Conservation (phyloP, 2,329 filamentous ascomycete species). For the Xylariaceae sp. region DNA sequence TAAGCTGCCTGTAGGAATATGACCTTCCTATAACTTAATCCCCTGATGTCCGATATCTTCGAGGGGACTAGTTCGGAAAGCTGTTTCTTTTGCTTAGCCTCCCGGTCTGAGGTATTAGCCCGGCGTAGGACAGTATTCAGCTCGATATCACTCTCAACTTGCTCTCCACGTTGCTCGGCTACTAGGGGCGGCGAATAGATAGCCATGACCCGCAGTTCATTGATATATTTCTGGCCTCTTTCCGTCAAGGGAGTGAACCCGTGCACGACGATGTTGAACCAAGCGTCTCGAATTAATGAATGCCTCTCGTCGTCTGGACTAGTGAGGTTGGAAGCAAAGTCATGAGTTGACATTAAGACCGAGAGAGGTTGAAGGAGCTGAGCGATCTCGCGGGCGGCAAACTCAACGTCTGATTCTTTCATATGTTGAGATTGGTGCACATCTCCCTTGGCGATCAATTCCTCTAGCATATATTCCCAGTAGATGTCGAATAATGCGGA, state of each 20-base stretch:
- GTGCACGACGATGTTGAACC: conserved; percentile 97
- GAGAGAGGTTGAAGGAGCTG: conserved; percentile 88
- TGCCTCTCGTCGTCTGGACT: conserved; percentile 68
- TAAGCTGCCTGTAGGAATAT: conserved; percentile 92
- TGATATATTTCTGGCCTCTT: conserved; percentile 70
- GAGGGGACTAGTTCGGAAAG: conserved; percentile 74
- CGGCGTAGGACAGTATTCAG: conserved; percentile 90
- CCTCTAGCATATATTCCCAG: conserved; percentile 79
- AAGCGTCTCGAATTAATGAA: conserved; percentile 81
- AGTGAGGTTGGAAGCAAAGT: conserved; percentile 51
- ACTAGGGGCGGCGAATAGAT: conserved; percentile 86
- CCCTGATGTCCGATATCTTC: conserved; percentile 76
- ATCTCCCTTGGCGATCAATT: conserved; percentile 89
- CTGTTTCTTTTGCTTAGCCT: conserved; percentile 77
- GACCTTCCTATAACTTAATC: conserved; percentile 84
- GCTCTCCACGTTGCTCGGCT: conserved; percentile 83
- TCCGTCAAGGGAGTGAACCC: conserved; percentile 79
- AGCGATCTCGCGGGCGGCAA: conserved; percentile 84
- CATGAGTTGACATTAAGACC: conserved; percentile 72
- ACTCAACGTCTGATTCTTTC: conserved; percentile 76
- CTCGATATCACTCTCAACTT: conserved; percentile 94
- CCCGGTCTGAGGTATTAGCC: conserved; percentile 78
- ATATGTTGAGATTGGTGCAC: conserved; percentile 73
- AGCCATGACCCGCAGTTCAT: conserved; percentile 82
- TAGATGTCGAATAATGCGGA: conserved; percentile 84